A percentile compares a stretch with the other conserved stretches of the same genome.
phyloP scores from a whole-genome alignment of 495 filamentous ascomycete species.

The Neurospora sp. region DNA sequence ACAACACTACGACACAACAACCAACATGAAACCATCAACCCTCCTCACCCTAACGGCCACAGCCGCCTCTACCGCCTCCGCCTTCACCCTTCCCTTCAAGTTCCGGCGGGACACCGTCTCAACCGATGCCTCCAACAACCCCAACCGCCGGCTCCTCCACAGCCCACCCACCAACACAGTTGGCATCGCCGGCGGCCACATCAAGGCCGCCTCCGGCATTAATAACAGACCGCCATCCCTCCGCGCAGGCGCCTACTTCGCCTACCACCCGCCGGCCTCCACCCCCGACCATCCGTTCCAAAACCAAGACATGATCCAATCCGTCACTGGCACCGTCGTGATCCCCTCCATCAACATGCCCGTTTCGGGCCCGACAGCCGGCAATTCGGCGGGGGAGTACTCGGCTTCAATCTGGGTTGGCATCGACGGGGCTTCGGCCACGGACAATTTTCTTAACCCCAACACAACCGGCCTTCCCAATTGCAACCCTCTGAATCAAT shows the following conservation, averaged over 20 bases:
- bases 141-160: slow-evolving; percentile 3
- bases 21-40: slow-evolving; percentile 6
- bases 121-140: not conserved
- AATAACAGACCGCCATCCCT: slow-evolving; percentile 1
- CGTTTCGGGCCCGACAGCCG: slow-evolving; percentile 12
- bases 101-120: not conserved
- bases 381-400: slow-evolving; percentile 10
- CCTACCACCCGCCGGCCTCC: not conserved
- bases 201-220: not conserved
- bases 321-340: slow-evolving; percentile 6
- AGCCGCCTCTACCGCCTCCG: not conserved
- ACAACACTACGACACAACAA: not conserved
- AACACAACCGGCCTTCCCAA: not conserved
- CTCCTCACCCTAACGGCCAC: slow-evolving; percentile 3
- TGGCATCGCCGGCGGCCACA: no score
- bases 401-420: slow-evolving; percentile 20
- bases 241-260: slow-evolving; percentile 11
- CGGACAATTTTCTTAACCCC: not conserved
- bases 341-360: slow-evolving; percentile 13
- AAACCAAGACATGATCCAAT: slow-evolving; percentile 1
- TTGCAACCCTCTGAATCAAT: not conserved
- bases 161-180: not conserved
- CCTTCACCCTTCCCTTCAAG: not conserved
- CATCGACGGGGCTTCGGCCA: slow-evolving; percentile 8
- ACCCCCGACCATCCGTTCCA: not conserved